Evolutionary conservation across 1,284 basidiomycete genomes (phyloP).

Genomic region (Ganoderma multipileum): DNA sequence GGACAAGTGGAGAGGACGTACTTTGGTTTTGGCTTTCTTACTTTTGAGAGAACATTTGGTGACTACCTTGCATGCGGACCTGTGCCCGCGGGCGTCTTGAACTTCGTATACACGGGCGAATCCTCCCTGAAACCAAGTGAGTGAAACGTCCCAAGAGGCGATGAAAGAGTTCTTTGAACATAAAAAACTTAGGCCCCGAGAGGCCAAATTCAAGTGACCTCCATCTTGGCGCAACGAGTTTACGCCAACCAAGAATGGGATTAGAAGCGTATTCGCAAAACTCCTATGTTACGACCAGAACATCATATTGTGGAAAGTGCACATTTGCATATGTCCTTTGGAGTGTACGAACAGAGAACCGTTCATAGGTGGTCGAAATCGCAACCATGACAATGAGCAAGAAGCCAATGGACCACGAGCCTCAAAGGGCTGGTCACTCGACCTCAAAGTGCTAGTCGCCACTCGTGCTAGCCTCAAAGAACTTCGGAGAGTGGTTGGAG

Average conservation of each 20-base stretch:
- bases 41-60: conserved; percentile 85
- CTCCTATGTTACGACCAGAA: not conserved
- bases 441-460: not conserved
- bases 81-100: conserved; percentile 65
- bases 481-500: not conserved
- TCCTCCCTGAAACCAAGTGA: conserved; percentile 65
- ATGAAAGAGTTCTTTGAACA: not conserved
- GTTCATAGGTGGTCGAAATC: not conserved
- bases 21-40: conserved; percentile 94
- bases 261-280: not conserved
- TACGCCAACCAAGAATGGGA: not conserved
- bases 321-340: not conserved
- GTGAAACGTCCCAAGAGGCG: not conserved
- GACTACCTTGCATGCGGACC: conserved; percentile 90
- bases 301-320: not conserved
- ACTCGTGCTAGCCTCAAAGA: not conserved
- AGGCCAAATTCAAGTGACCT: not conserved
- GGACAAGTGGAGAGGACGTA: conserved; percentile 36
- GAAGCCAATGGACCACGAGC: not conserved
- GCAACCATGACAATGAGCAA: not conserved
- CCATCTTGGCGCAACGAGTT: not conserved
- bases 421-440: not conserved
- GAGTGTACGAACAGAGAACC: not conserved
- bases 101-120: conserved; percentile 93
- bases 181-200: not conserved